Evolutionary conservation across 2,329 filamentous ascomycete species (phyloP), one percentile per base, ranked within the genome.

Genomic region (Fusarium equiseti): DNA sequence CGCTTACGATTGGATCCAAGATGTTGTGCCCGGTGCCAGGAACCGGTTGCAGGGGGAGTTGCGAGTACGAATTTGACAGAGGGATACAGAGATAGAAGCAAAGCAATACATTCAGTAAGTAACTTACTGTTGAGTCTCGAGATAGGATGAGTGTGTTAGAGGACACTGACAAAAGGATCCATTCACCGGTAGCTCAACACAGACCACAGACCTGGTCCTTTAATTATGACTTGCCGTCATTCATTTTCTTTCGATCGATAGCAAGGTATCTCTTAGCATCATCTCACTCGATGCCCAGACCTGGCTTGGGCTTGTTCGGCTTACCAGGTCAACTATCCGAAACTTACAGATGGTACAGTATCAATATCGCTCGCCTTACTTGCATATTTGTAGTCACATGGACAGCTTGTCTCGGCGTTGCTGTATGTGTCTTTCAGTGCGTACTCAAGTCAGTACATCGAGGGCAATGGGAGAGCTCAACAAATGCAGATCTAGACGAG

Each of bases 1-100:
- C 62, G 51, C 38, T 63, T 57, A 59, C 50, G 61, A 58, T 64
- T 64, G 61, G 59, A 58, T 59, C 62, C 54, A 53, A 53, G 54
- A 66, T 61, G 54, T 66, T 27, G 63, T 60, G 58, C 67, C 73
- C 59, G 53, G 71, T 68, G 70, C 63, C 68, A 75, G 71, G 66
- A 66, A 66, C 72, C 63, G 56, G 65, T 61, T 59, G 59, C 65
- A 72, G 68, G 70, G 71, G 68, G 42, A 43, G 12, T 56, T 58
- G 55, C 32, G 52, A 70, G 67, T 70, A 57, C 67, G 53, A 67
- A 71, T 68, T 68, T 62, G 20, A 24, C 15, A 10, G 20, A 44
- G 15, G 22, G 42, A 42, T 44, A 26, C 42, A 24, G 32, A 38
- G 22, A 9, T 22, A 24, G 20, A 38, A 18, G 31, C 15, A 32